Evolutionary conservation across 768 basidiomycete genomes (phyloP).

Genomic region (Pisolithus albus): DNA sequence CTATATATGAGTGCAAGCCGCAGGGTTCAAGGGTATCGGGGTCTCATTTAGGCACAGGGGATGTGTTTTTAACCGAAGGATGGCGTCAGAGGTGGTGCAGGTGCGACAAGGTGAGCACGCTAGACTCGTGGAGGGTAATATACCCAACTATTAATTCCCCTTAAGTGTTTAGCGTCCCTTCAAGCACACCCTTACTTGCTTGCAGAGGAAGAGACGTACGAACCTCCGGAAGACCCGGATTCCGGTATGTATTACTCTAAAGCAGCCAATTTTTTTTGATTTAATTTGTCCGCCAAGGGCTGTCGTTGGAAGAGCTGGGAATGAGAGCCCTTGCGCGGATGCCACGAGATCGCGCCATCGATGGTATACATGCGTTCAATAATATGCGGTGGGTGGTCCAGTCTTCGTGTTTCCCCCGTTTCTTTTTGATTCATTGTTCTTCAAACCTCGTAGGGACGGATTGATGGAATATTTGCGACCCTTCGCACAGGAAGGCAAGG

Average conservation of each 20-base stretch:
- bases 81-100: constrained; percentile 78
- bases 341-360: constrained; percentile 75
- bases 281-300: constrained; percentile 33
- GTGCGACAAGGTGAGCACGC: constrained; percentile 47
- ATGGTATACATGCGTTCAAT: constrained; percentile 81
- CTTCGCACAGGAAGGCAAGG: constrained; percentile 70
- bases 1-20: constrained; percentile 29
- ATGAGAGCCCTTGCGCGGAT: constrained; percentile 67
- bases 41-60: constrained; percentile 49
- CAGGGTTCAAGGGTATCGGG: constrained; percentile 17
- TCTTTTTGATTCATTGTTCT: not conserved
- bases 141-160: constrained; percentile 1
- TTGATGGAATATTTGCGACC: constrained; percentile 67
- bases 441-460: constrained; percentile 46
- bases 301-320: constrained; percentile 79
- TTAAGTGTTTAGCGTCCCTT: constrained; percentile 55
- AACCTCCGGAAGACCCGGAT: constrained; percentile 83
- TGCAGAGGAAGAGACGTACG: constrained; percentile 77
- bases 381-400: constrained; percentile 57
- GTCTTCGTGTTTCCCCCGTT: not conserved
- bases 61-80: constrained; percentile 67
- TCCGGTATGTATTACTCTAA: constrained; percentile 40
- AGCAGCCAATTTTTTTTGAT: not conserved
- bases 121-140: not conserved
- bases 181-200: constrained; percentile 53